These are phyloP conservation scores for Pleochaeta shiraiana DNA, from an alignment of 2,329 filamentous ascomycete genomes.

Conservation along the genomic window DNA sequence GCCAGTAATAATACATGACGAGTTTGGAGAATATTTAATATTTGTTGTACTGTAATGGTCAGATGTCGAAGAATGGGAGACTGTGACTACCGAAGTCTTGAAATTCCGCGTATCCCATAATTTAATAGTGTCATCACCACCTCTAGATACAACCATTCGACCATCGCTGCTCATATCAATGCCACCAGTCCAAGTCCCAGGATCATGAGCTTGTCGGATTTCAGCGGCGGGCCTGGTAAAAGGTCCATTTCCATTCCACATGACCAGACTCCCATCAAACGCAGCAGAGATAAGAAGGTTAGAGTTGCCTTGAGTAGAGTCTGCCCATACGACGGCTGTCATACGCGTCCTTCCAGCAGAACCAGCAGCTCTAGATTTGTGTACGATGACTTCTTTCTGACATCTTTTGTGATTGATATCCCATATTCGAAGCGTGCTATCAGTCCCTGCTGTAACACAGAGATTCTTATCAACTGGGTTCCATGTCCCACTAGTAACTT, in stretches of 20 bases:
- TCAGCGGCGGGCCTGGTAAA: conserved; percentile 65
- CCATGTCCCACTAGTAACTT: conserved; percentile 78
- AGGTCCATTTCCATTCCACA: conserved; percentile 82
- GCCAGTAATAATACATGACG: conserved; percentile 70
- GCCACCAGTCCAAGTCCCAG: conserved; percentile 77
- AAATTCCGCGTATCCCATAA: conserved; percentile 96
- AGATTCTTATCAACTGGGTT: conserved; percentile 68
- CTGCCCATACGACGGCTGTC: conserved; percentile 79
- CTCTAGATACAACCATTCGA: conserved; percentile 71
- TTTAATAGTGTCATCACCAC: conserved; percentile 84
- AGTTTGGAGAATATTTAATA: conserved; percentile 74
- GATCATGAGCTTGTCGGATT: conserved; percentile 59
- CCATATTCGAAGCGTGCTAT: conserved; percentile 94
- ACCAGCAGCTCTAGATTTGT: conserved; percentile 80
- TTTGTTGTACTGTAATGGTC: conserved; percentile 66
- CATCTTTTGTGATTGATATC: conserved; percentile 77
- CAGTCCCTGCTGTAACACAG: conserved; percentile 78
- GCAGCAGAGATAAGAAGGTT: conserved; percentile 65
- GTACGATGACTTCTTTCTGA: conserved; percentile 86
- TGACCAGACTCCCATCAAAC: conserved; percentile 70
- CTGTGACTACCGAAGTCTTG: conserved; percentile 65
- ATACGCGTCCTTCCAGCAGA: conserved; percentile 81
- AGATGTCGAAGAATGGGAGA: conserved; percentile 61
- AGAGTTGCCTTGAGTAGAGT: conserved; percentile 50
- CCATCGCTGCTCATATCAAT: conserved; percentile 83